Evolutionary conservation across 176 grass and related monocot species (phyloP), one percentile per base, ranked within the genome.

Genomic region (Raddia distichophylla): DNA sequence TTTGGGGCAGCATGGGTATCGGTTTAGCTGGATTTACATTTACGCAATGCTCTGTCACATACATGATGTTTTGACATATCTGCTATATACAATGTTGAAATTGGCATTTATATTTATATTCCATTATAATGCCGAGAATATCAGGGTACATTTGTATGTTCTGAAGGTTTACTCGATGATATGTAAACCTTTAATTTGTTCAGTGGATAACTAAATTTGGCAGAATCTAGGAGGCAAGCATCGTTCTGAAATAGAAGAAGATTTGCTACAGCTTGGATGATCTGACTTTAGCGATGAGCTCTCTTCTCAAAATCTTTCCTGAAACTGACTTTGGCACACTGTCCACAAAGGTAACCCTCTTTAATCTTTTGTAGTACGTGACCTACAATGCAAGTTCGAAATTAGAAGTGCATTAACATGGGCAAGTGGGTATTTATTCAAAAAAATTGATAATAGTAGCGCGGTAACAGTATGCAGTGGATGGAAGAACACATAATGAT

Each of bases 271-370:
- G 12, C 45, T 91, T 95, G 19, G 96, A 98, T 3, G 90, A 90
- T 80, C 96, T 98, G 60, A 81, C 89, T 84, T 98, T 49, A 9
- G 85, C 84, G 15, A 98, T 93, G 18, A 98, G 79, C 47, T 95
- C 90, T 80, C 93, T 95, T 69, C 93, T 84, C 34, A 98, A 64
- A 15, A 98, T 93, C 88, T 98, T 95, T 32, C 93, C 96, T 8
- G 96, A 16, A 60, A 70, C 87, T 51, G 96, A 95, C 71, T 93
- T 95, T 8, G 96, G 96, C 55, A 98, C 90, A 15, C 83, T 91
- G 10, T 75, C 64, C 43, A 95, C 90, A 35, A 98, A 95, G 10
- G 86, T 88, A 18, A 98, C 92, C 79, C 79, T 91, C 73, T 83
- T 93, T 84, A 98, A 74, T 53, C 83, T 91, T 73, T 98, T 98